phyloP scores from a whole-genome alignment of 768 basidiomycete genomes.

The Austroboletus festivus region DNA sequence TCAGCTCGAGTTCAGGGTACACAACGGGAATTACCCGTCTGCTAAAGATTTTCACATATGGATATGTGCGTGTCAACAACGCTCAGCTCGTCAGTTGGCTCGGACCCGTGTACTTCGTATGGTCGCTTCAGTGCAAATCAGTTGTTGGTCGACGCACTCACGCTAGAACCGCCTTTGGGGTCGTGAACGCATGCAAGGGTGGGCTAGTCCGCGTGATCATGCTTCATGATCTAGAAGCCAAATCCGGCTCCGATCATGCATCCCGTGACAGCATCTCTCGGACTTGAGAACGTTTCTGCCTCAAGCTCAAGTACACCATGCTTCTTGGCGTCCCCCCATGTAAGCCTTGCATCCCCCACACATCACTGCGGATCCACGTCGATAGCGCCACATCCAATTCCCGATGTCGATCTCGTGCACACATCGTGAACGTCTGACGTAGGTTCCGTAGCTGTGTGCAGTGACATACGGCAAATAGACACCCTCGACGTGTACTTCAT shows the following conservation, averaged over 20 bases:
- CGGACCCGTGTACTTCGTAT: background rate
- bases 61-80: slow-evolving; percentile 20
- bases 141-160: background rate
- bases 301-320: slow-evolving; percentile 16
- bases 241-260: background rate
- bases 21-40: slow-evolving; percentile 32
- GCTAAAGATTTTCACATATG: slow-evolving; percentile 17
- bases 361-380: slow-evolving; percentile 27
- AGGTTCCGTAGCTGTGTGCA: slow-evolving; percentile 9
- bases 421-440: slow-evolving; percentile 5
- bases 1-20: slow-evolving; percentile 28
- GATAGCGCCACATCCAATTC: slow-evolving; percentile 20
- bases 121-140: no score
- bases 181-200: background rate
- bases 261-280: slow-evolving; percentile 19
- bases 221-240: slow-evolving; percentile 2
- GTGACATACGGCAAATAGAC: slow-evolving; percentile 6
- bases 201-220: background rate
- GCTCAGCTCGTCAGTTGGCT: slow-evolving; percentile 3
- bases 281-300: slow-evolving; percentile 26
- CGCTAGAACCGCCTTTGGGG: background rate
- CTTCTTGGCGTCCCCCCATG: slow-evolving; percentile 10
- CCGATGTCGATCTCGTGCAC: slow-evolving; percentile 21
- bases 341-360: slow-evolving; percentile 9
- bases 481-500: slow-evolving; percentile 26